Base-by-base conservation (phyloP, 768 basidiomycete genomes). In the Lactifluus echinatus region DNA sequence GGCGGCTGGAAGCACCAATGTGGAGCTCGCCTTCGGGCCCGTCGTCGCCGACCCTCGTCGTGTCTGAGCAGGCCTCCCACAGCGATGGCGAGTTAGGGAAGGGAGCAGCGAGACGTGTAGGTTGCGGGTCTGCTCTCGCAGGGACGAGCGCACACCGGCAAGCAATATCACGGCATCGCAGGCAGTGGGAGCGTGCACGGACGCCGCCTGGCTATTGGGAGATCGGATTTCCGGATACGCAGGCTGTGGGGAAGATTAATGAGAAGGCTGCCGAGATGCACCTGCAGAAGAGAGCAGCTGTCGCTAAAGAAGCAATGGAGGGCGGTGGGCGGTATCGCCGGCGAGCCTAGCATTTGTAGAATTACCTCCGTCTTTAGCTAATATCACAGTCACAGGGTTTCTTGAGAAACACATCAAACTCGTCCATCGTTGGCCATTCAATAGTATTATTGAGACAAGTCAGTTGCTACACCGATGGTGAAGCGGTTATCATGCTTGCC, bases 161-260 rank as follows among this genome's bases (percentile, higher is more conserved):
- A 60, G 71, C 75, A 7, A 84, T 90, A 49, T 89, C 86, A 36
- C 76, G 84, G 29, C 88, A 90, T 68, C 76, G 86, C 15, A 77
- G 83, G 57, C 76, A 83, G 19, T 91, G 87, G 88, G 75, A 75
- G 28, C 76, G 81, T 45, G 76, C 83, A 1, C 78, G 75, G 49
- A 93, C 90, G 1, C 93, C 93, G 11, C 91, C 90, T 0, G 83
- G 82, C 15, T 95, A 89, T 70, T 94, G 92, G 89, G 76, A 85
- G 55, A 93, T 94, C 56, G 91, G 87, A 1, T 94, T 97, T 67
- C 93, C 93, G 1, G 75, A 76, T 62, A 93, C 93, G 3, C 93
- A 94, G 68, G 82, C 90, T 66, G 84, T 82, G 15, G 77, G 75
- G 45, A 77, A 77, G 53, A 93, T 95, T 64, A 95, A 95, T 68